Evolutionary conservation across 2,329 filamentous ascomycete genomes (phyloP), one percentile per base, ranked within the genome.

Genomic region (Cytospora paraplurivora): DNA sequence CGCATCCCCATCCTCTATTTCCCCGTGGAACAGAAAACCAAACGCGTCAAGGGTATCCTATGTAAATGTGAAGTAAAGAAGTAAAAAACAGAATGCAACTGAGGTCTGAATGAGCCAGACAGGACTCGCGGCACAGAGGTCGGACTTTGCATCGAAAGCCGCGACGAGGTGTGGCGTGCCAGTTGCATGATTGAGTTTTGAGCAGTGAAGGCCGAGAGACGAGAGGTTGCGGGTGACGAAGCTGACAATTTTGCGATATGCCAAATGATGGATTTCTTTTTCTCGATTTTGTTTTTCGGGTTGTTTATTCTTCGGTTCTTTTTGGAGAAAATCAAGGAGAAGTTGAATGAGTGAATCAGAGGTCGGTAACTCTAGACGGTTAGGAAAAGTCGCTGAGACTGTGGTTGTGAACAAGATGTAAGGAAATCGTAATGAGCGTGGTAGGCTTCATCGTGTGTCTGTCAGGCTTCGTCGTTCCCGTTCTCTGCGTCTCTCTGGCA

Each of bases 301-400:
- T 19, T 19, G 66, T 62, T 65, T 62, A 34, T 50, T 62, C 21
- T 52, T 27, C 27, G 57, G 56, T 65, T 61, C 17, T 12, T 51
- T 35, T 15, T 19, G 19, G 47, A 60, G 37, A 38, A 44, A 12
- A 56, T 15, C 32, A 56, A 58, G 68, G 67, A 67, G 68, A 71
- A 47, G 44, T 61, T 56, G 47, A 73, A 52, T 49, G 72, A 74
- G 64, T 41, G 72, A 72, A 72, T 71, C 7, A 19, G 13, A 58
- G 70, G 71, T 74, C 68, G 68, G 71, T 74, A 47, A 17, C 59
- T 56, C 53, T 51, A 53, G 32, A 44, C 56, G 17, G 10, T 53
- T 65, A 66, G 62, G 60, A 67, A 68, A 67, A 58, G 59, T 66
- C 58, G 59, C 66, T 37, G 63, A 54, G 67, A 67, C 62, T 61